Percentiles rank a stretch among this genome's conserved stretches.
phyloP scores from a whole-genome alignment of 2,329 filamentous ascomycete genomes.

The Talaromyces sp. region DNA sequence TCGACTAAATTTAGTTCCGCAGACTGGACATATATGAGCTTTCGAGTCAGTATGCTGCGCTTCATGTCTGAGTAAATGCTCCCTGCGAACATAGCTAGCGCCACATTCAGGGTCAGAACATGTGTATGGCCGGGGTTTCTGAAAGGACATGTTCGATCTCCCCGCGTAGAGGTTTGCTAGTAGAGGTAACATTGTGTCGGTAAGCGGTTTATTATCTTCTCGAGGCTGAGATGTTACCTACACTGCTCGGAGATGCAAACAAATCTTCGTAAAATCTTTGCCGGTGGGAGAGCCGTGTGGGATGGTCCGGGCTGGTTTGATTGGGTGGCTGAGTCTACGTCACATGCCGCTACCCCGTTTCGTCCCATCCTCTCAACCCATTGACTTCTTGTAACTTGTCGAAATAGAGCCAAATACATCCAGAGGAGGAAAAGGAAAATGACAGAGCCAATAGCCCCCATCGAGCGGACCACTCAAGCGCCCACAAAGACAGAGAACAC shows the following conservation, averaged over 20 bases:
- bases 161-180: not conserved
- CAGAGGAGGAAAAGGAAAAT: constrained; percentile 2
- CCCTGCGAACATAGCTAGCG: constrained; percentile 25
- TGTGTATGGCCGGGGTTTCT: constrained; percentile 13
- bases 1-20: constrained; percentile 11
- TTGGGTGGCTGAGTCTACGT: not conserved
- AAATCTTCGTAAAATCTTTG: not conserved
- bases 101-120: constrained; percentile 23
- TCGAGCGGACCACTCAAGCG: constrained; percentile 12
- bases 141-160: not conserved
- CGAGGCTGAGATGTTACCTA: not conserved
- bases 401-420: too few species aligned
- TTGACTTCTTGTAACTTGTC: too few species aligned
- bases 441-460: constrained; percentile 18
- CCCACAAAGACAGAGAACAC: constrained; percentile 20
- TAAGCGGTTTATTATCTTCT: not conserved
- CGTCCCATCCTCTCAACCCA: not conserved
- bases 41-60: constrained; percentile 8
- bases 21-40: constrained; percentile 12
- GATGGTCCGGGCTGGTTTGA: not conserved
- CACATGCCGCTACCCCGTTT: not conserved
- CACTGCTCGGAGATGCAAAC: not conserved
- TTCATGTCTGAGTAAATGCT: constrained; percentile 25
- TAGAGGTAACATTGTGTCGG: not conserved
- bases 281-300: constrained; percentile 13